Evolutionary conservation across 208 protist genomes (phyloP).

Genomic region (Polymyxa betae): DNA sequence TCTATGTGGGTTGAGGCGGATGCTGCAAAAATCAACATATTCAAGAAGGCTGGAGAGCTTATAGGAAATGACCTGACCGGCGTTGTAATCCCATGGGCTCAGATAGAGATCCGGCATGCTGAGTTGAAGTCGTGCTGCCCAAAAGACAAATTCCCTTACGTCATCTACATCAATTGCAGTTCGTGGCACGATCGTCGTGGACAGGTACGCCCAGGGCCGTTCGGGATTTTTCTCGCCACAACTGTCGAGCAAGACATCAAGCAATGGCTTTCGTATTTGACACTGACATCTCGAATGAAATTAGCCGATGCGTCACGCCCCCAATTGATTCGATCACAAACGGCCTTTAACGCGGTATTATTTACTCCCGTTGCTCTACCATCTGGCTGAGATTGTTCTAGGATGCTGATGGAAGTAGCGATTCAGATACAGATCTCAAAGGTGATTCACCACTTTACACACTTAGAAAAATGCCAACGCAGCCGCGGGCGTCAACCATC

Average conservation of each 20-base stretch:
- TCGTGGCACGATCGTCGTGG: background rate
- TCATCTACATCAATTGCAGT: background rate
- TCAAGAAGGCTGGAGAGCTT: background rate
- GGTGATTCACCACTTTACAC: background rate
- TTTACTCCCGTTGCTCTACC: background rate
- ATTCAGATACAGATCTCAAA: background rate
- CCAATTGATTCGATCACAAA: background rate
- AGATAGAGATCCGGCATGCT: background rate
- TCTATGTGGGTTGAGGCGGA: constrained; percentile 4
- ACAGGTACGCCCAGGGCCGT: background rate
- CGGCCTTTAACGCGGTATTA: background rate
- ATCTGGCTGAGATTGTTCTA: background rate
- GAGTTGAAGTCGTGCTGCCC: background rate
- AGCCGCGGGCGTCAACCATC: background rate
- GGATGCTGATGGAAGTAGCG: background rate
- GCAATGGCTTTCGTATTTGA: constrained; percentile 32
- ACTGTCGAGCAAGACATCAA: background rate
- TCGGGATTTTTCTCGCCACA: constrained; percentile 20
- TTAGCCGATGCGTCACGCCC: background rate
- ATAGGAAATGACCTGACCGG: background rate
- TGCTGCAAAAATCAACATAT: background rate
- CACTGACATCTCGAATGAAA: background rate
- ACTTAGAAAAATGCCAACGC: background rate
- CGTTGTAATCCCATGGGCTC: background rate
- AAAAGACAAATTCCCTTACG: background rate